Evolutionary conservation across 1,284 basidiomycete genomes (phyloP).

Genomic region (Austroboletus niveus): DNA sequence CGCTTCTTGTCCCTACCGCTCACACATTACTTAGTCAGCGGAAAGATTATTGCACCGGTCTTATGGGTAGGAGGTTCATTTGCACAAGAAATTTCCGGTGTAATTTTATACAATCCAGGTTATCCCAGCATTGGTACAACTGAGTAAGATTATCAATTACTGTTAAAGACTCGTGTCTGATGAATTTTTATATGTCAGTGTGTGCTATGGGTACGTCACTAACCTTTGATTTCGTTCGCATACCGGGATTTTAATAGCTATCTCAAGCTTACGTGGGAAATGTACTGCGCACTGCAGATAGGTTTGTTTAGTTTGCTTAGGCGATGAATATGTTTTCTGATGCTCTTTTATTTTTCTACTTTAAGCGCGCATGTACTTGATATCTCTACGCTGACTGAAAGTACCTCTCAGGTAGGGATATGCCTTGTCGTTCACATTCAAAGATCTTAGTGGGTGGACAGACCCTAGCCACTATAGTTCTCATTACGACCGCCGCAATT

Average conservation of each 20-base stretch:
- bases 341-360: no score
- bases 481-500: background rate
- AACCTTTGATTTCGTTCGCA: no score
- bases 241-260: background rate
- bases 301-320: slow-evolving; percentile 3
- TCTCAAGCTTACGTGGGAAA: slow-evolving; percentile 6
- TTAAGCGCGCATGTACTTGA: no score
- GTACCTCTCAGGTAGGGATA: background rate
- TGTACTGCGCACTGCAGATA: slow-evolving; percentile 4
- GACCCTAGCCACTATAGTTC: background rate
- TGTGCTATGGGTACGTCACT: background rate
- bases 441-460: background rate
- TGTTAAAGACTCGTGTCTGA: background rate
- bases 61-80: slow-evolving; percentile 9
- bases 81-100: no score
- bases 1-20: background rate
- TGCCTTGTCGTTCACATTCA: background rate
- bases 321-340: background rate
- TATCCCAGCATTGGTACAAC: background rate
- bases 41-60: slow-evolving; percentile 7
- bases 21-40: slow-evolving; percentile 4
- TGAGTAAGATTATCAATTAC: slow-evolving; percentile 2
- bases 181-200: background rate
- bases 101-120: background rate
- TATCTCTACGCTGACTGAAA: no score